These are phyloP conservation scores for Pseudonitzschia delicatissima DNA, from an alignment of 108 stramenopile genomes.

Conservation along the genomic window DNA sequence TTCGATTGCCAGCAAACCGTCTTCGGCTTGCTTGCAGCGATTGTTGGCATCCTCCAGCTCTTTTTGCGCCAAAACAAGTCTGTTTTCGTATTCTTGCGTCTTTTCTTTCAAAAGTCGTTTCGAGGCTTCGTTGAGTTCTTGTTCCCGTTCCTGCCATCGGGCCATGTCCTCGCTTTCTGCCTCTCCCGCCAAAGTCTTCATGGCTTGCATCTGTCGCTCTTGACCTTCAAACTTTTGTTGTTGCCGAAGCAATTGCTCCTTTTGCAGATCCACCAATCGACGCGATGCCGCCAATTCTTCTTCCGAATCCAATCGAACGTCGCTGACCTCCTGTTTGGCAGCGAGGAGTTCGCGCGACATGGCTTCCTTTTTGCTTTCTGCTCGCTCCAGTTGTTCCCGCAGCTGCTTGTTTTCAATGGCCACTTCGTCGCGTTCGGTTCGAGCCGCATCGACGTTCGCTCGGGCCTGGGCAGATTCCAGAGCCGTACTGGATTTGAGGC, in stretches of 20 bases:
- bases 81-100: slow-evolving; percentile 43
- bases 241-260: slow-evolving; percentile 53
- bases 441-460: slow-evolving; percentile 32
- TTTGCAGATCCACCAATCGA: slow-evolving; percentile 57
- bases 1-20: slow-evolving; percentile 26
- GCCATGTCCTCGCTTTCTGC: slow-evolving; percentile 43
- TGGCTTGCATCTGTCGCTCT: slow-evolving; percentile 39
- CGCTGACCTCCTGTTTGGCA: slow-evolving; percentile 40
- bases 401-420: slow-evolving; percentile 27
- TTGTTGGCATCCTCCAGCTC: slow-evolving; percentile 41
- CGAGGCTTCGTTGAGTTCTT: slow-evolving; percentile 29
- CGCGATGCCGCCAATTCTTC: slow-evolving; percentile 56
- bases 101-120: slow-evolving; percentile 33
- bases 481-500: slow-evolving; percentile 34
- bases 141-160: slow-evolving; percentile 33
- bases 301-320: slow-evolving; percentile 38
- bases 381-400: slow-evolving; percentile 22
- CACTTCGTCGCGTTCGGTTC: slow-evolving; percentile 32
- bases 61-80: slow-evolving; percentile 36
- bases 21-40: slow-evolving; percentile 31
- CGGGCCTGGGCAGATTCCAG: slow-evolving; percentile 36
- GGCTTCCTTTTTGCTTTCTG: slow-evolving; percentile 43
- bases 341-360: slow-evolving; percentile 37
- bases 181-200: slow-evolving; percentile 47
- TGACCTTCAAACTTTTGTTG: slow-evolving; percentile 43